These are phyloP conservation scores for Verticillium dahliae DNA, from an alignment of 2,329 filamentous ascomycete species.

Conservation along the genomic window DNA sequence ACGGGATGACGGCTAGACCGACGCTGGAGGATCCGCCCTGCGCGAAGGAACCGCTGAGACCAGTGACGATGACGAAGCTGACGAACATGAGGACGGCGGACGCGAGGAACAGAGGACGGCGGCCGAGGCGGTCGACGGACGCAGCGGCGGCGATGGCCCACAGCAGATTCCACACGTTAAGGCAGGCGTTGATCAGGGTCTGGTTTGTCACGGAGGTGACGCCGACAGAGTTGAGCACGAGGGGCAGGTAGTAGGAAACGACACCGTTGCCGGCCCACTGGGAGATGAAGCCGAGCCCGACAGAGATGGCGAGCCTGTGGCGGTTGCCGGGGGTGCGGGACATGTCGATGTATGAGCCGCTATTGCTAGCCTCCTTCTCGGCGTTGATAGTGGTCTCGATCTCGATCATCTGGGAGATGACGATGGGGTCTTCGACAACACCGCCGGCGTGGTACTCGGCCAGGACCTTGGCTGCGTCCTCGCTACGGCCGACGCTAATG, in stretches of 20 bases:
- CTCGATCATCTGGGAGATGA: slow-evolving; percentile 53
- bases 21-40: slow-evolving; percentile 47
- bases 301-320: slow-evolving; percentile 43
- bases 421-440: slow-evolving; percentile 34
- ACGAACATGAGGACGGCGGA: neutral
- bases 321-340: slow-evolving; percentile 50
- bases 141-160: slow-evolving; percentile 46
- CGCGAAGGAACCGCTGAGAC: slow-evolving; percentile 34
- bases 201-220: slow-evolving; percentile 42
- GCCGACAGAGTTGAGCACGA: slow-evolving; percentile 32
- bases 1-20: slow-evolving; percentile 35
- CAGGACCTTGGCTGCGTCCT: slow-evolving; percentile 26
- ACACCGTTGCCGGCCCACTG: slow-evolving; percentile 56
- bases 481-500: slow-evolving; percentile 27
- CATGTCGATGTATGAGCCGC: slow-evolving; percentile 46
- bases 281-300: slow-evolving; percentile 51
- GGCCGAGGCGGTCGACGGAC: slow-evolving; percentile 44
- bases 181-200: slow-evolving; percentile 35
- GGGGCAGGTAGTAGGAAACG: slow-evolving; percentile 50
- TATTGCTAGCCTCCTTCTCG: slow-evolving; percentile 39
- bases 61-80: slow-evolving; percentile 45
- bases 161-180: slow-evolving; percentile 39
- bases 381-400: slow-evolving; percentile 51
- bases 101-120: slow-evolving; percentile 39
- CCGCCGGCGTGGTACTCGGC: slow-evolving; percentile 25